Base-by-base conservation (phyloP, 2,329 filamentous ascomycete species). In the Beauveria asiatica region DNA sequence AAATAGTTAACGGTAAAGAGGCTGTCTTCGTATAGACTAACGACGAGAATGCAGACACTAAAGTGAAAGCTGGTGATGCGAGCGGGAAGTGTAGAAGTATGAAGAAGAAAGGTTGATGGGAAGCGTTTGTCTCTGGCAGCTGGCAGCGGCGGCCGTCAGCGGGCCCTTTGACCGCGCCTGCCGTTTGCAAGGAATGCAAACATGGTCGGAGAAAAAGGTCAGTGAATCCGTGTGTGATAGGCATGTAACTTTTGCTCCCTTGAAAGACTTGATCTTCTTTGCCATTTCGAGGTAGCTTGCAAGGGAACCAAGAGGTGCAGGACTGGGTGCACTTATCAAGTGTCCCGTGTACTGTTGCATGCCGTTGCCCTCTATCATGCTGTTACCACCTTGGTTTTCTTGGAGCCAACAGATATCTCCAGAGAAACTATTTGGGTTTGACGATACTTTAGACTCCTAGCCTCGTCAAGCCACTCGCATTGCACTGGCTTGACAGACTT, bases 401-500 rank as follows among this genome's bases (percentile, higher is more conserved):
- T 76, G 4, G 64, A 59, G 3, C 74, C 74, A 30, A 73, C 67
- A 2, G 69, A 68, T 0, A 73, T 74, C 56, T 76, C 70, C 10
- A 69, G 66, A 2, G 70, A 66, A 9, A 67, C 67, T 59, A 77
- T 76, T 45, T 70, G 69, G 1, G 74, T 73, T 11, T 66, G 46
- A 23, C 67, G 62, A 62, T 74, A 77, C 4, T 65, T 50, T 16
- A 62, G 53, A 39, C 62, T 60, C 6, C 52, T 48, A 11, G 62
- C 59, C 19, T 65, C 65, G 3, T 70, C 65, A 17, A 77, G 62
- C 87, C 87, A 90, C 2, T 74, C 69, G 25, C 81, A 76, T 41
- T 81, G 73, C 25, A 87, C 73, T 1, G 76, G 70, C 1, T 76
- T 70, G 1, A 89, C 82, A 59, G 76, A 74, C 41, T 78, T 73